Evolutionary conservation across 1,284 basidiomycete species (phyloP).

Genomic region (Rhodofomes roseus): DNA sequence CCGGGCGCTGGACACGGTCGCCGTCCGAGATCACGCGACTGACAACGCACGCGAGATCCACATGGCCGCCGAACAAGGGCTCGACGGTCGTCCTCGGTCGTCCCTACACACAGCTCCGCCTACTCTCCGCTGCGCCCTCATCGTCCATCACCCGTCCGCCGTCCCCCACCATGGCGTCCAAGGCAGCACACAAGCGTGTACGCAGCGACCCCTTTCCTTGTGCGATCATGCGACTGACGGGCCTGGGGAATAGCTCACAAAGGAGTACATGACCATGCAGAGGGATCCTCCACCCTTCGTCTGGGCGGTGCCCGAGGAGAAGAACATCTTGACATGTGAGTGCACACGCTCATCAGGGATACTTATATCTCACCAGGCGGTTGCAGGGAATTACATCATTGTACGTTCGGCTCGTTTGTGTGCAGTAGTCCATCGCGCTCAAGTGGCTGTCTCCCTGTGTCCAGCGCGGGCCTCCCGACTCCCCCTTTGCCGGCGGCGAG

Average conservation of each 20-base stretch:
- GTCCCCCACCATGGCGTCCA: conserved; percentile 63
- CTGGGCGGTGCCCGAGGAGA: conserved; percentile 92
- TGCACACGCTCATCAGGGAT: conserved; percentile 12
- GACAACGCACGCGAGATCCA: conserved; percentile 3
- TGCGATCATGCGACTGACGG: conserved; percentile 1
- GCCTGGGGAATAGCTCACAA: conserved; percentile 54
- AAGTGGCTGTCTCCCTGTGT: conserved; percentile 6
- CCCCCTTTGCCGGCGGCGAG: conserved; percentile 89
- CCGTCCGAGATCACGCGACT: neutral
- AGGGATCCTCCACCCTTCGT: conserved; percentile 91
- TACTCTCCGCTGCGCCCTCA: neutral
- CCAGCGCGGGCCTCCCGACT: conserved; percentile 90
- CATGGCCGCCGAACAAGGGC: conserved; percentile 2
- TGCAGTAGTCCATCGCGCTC: conserved; percentile 7
- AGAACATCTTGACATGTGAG: conserved; percentile 89
- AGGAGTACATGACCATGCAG: conserved; percentile 94
- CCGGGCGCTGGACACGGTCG: neutral
- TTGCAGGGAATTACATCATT: conserved; percentile 86
- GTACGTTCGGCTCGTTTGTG: conserved; percentile 39
- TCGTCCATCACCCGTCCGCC: neutral
- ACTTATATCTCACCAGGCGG: conserved; percentile 6
- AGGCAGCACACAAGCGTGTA: conserved; percentile 82
- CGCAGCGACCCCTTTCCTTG: conserved; percentile 26
- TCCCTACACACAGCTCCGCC: neutral
- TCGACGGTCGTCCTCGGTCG: neutral